Conservation (phyloP, 1,284 basidiomycete species). For the Cutaneotrichosporon daszewskae region DNA sequence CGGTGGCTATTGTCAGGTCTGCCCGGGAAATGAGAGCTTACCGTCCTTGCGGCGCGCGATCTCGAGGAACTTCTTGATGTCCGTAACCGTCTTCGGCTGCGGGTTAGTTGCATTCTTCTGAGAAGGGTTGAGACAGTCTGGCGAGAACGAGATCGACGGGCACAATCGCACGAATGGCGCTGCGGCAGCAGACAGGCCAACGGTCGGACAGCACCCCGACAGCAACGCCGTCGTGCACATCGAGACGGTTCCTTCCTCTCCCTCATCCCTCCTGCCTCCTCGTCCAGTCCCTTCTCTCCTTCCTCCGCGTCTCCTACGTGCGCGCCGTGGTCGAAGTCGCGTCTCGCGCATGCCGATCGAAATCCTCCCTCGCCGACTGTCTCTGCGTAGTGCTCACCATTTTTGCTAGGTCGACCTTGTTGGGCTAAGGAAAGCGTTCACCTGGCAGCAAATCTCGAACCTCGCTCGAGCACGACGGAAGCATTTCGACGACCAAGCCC, state of each 20-base stretch:
- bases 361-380: neutral
- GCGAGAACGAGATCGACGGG: too few relatives aligned
- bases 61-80: slow-evolving; percentile 99
- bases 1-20: too few relatives aligned
- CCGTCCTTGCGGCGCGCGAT: slow-evolving; percentile 76
- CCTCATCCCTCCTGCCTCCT: neutral
- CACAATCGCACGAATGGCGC: neutral
- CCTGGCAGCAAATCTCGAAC: neutral
- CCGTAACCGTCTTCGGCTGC: slow-evolving; percentile 94
- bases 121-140: too few relatives aligned
- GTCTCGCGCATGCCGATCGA: too few relatives aligned
- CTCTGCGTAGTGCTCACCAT: slow-evolving; percentile 10
- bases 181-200: neutral
- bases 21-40: too few relatives aligned
- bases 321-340: neutral
- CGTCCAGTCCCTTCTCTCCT: neutral
- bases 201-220: neutral
- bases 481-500: too few relatives aligned
- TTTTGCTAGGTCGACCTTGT: slow-evolving; percentile 12
- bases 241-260: neutral
- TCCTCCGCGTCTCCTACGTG: neutral
- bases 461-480: neutral
- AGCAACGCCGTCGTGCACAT: neutral
- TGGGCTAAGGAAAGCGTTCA: slow-evolving; percentile 13
- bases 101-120: too few relatives aligned